These are phyloP conservation scores for Epichloe hybrida DNA, from an alignment of 2,329 filamentous ascomycete genomes.

Conservation along the genomic window DNA sequence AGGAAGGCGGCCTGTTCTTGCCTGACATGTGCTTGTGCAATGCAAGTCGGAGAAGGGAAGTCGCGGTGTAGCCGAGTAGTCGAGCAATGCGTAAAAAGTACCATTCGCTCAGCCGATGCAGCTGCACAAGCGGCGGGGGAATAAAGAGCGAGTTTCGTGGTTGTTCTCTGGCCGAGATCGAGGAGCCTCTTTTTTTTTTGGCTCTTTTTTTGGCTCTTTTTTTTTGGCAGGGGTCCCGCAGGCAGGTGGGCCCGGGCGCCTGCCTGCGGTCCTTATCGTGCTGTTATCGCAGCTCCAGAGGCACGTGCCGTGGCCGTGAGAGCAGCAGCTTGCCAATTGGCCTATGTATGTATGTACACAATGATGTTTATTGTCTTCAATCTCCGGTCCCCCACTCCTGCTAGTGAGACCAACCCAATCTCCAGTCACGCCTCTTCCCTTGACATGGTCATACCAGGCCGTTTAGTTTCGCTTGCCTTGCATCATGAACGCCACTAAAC, in stretches of 20 bases:
- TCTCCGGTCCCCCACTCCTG: conserved; percentile 1
- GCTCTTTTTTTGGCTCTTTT: neutral
- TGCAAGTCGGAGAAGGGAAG: conserved; percentile 4
- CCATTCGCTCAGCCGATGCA: neutral
- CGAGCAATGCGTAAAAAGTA: neutral
- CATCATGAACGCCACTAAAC: conserved; percentile 63
- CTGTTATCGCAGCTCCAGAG: conserved; percentile 6
- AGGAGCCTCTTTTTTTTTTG: neutral
- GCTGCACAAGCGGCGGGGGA: neutral
- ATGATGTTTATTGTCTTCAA: too few relatives aligned
- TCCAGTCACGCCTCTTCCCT: conserved; percentile 1
- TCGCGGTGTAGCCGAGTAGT: neutral
- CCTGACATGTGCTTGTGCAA: conserved; percentile 17
- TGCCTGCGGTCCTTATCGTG: conserved; percentile 5
- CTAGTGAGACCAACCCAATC: neutral
- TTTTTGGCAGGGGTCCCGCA: neutral
- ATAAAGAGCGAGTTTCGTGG: neutral
- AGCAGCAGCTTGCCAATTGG: too few relatives aligned
- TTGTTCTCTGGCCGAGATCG: neutral
- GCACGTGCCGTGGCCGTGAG: too few relatives aligned
- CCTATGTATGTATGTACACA: too few relatives aligned
- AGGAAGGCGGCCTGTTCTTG: conserved; percentile 21
- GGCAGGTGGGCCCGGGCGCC: neutral
- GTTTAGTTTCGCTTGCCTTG: neutral
- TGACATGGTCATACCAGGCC: neutral